These are phyloP conservation scores for Penicillium antarcticum DNA, from an alignment of 495 filamentous ascomycete species.

Conservation along the genomic window DNA sequence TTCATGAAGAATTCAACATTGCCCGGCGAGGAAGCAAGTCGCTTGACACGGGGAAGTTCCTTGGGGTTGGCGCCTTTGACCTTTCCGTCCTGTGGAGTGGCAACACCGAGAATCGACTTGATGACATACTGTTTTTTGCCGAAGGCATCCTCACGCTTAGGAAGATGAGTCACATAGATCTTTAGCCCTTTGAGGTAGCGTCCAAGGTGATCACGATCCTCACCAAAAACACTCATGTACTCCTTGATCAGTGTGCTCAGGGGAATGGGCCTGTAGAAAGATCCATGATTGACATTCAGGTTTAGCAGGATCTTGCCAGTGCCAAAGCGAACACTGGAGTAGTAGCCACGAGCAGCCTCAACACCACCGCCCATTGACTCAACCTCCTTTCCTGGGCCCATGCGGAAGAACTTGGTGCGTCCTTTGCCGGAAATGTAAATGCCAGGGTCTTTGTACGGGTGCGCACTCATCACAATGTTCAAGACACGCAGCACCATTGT, in stretches of 20 bases:
- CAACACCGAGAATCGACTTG: conserved; percentile 12
- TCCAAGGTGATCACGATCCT: not conserved
- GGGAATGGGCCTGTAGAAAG: conserved; percentile 36
- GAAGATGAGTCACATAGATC: conserved; percentile 9
- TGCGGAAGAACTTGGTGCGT: conserved; percentile 21
- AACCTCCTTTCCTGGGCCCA: conserved; percentile 5
- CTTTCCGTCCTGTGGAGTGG: conserved; percentile 7
- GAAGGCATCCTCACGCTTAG: not conserved
- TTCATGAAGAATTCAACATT: conserved; percentile 12
- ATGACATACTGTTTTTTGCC: not conserved
- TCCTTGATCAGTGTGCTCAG: conserved; percentile 24
- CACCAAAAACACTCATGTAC: not conserved
- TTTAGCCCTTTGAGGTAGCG: conserved; percentile 10
- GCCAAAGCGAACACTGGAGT: conserved; percentile 41
- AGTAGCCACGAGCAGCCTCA: conserved; percentile 45
- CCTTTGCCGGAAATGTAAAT: conserved; percentile 11
- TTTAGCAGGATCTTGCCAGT: conserved; percentile 43
- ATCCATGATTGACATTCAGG: conserved; percentile 41
- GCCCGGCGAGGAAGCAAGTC: conserved; percentile 5
- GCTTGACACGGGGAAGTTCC: not conserved
- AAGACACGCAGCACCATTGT: conserved; percentile 33
- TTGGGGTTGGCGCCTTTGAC: not conserved
- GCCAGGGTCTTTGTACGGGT: conserved; percentile 11
- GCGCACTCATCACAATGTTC: conserved; percentile 43
- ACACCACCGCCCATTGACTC: conserved; percentile 34